These are phyloP conservation scores for Leishmania mexicana DNA, from an alignment of 208 protist genomes.

Conservation along the genomic window DNA sequence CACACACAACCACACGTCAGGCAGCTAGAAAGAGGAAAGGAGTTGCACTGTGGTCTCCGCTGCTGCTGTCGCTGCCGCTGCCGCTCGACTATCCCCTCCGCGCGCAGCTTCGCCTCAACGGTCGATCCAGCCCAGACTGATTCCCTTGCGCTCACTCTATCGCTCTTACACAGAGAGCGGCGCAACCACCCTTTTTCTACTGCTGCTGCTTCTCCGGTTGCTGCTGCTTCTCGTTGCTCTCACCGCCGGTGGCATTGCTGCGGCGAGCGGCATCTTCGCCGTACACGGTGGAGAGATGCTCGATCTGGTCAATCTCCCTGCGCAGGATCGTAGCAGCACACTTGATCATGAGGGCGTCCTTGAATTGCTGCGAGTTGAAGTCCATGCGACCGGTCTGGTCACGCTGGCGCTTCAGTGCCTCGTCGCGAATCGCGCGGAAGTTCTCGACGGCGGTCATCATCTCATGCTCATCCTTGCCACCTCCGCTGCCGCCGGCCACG, in stretches of 20 bases:
- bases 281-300: conserved; percentile 50
- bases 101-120: background rate
- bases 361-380: conserved; percentile 75
- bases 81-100: background rate
- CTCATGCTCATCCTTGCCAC: conserved; percentile 34
- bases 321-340: conserved; percentile 57
- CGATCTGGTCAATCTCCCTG: conserved; percentile 63
- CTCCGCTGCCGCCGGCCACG: conserved; percentile 35
- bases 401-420: conserved; percentile 51
- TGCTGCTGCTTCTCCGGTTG: conserved; percentile 25
- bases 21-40: background rate
- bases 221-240: conserved; percentile 29
- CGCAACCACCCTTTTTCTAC: conserved; percentile 2
- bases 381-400: conserved; percentile 59
- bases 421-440: conserved; percentile 43
- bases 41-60: background rate
- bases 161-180: conserved; percentile 3
- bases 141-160: background rate
- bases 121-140: conserved; percentile 4
- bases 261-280: conserved; percentile 28
- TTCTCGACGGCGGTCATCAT: conserved; percentile 36
- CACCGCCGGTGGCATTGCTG: conserved; percentile 11
- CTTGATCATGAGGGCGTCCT: conserved; percentile 90
- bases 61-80: background rate
- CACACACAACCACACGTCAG: background rate